phyloP scores from a whole-genome alignment of 2,329 filamentous ascomycete species.

The Pseudogymnoascus sp. region DNA sequence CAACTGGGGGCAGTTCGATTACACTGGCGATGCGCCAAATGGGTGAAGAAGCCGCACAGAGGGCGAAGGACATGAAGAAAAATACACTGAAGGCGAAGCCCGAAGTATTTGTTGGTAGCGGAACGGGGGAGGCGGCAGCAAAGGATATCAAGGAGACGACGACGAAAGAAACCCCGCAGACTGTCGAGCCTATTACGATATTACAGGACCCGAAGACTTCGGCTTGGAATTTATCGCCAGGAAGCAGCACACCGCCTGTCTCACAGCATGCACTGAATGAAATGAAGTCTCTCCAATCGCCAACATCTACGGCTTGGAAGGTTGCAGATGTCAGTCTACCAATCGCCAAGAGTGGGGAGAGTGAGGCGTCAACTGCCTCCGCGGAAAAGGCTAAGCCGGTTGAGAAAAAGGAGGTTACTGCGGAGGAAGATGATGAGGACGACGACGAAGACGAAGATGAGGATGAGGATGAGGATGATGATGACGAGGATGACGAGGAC shows the following conservation, averaged over 20 bases:
- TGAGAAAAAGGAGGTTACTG: conserved; percentile 23
- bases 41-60: conserved; percentile 59
- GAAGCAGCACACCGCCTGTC: background rate
- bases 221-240: background rate
- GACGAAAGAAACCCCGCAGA: background rate
- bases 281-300: conserved; percentile 21
- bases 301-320: conserved; percentile 27
- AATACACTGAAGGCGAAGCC: conserved; percentile 11
- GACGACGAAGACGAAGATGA: conserved; percentile 11
- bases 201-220: background rate
- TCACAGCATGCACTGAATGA: background rate
- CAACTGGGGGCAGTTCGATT: conserved; percentile 24
- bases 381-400: conserved; percentile 22
- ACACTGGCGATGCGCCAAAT: conserved; percentile 45
- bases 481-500: background rate
- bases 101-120: conserved; percentile 9
- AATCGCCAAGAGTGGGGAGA: background rate
- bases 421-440: conserved; percentile 26
- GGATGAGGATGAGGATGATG: background rate
- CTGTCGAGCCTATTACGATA: background rate
- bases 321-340: background rate
- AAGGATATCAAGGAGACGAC: conserved; percentile 1
- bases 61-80: conserved; percentile 53
- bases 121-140: conserved; percentile 18
- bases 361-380: background rate